Evolutionary conservation across 2,329 filamentous ascomycete genomes (phyloP), one percentile per base, ranked within the genome.

Genomic region (Dryadomyces sulphureus): DNA sequence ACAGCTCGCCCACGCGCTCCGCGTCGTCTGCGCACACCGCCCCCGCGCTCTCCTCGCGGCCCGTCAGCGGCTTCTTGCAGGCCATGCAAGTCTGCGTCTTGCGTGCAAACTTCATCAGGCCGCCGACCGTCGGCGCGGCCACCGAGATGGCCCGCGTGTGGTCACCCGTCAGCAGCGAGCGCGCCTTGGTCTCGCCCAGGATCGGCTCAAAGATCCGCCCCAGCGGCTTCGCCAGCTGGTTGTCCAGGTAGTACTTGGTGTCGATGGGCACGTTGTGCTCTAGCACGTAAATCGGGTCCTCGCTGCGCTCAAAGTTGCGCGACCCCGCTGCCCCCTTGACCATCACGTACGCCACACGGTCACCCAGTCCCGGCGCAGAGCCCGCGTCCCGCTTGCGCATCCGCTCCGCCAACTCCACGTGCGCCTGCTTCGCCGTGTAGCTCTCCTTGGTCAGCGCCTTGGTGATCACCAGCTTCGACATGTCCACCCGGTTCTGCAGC

Each of bases 1-100:
- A 98, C 43, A 98, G 70, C 65, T 98, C 93, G 16, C 86, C 87
- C 12, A 94, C 78, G 0, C 92, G 77, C 9, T 84, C 84, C 24
- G 80, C 76, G 60, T 92, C 95, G 61, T 94, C 78, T 16, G 77
- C 73, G 61, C 92, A 98, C 14, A 96, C 87, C 0, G 93, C 92
- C 5, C 90, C 54, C 38, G 45, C n/a, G 36, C 48, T 79, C 64
- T 95, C 90, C 40, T 84, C 75, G 54, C 85, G 84, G 49, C 78
- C 79, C 7, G 77, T 79, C 43, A 98, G 72, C 4, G 92, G 92
- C 63, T 95, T 95, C 74, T 96, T 98, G 77, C 92, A 98, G 4
- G 89, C 92, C 84, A 98, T 94, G 62, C 92, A 98, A 0, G 92
- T 96, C 65, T 89, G 81, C 3, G 92, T 98, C 69, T 94, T 95